Evolutionary conservation across 306 rosid genomes (phyloP).

Genomic region (Prunus davidiana): DNA sequence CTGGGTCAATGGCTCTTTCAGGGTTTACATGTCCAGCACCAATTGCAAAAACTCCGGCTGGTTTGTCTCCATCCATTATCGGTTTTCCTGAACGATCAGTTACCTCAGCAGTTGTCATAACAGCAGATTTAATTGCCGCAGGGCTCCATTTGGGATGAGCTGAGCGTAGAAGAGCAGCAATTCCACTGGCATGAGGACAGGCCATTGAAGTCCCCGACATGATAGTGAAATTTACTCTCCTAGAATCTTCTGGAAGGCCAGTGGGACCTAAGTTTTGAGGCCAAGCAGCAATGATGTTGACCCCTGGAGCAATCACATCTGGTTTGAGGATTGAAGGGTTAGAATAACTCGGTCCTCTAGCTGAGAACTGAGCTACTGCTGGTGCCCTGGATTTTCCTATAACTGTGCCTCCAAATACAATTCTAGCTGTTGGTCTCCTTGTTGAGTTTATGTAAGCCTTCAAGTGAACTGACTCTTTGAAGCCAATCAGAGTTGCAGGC

Average conservation of each 20-base stretch:
- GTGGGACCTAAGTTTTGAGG: conserved; percentile 93
- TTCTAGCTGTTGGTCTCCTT: conserved; percentile 49
- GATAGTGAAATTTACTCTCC: conserved; percentile 79
- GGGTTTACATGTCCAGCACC: conserved; percentile 91
- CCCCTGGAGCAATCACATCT: conserved; percentile 92
- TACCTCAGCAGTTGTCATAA: conserved; percentile 72
- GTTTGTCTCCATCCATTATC: conserved; percentile 64
- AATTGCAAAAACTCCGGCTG: conserved; percentile 57
- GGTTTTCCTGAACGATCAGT: conserved; percentile 68
- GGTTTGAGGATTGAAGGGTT: conserved; percentile 95
- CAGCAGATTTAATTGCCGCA: conserved; percentile 77
- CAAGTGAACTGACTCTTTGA: conserved; percentile 59
- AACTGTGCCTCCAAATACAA: conserved; percentile 76
- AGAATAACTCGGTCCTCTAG: conserved; percentile 77
- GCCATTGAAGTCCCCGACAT: conserved; percentile 98
- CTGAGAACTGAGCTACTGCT: conserved; percentile 77
- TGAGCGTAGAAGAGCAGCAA: conserved; percentile 71
- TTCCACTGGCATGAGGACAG: conserved; percentile 91
- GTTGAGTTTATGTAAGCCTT: conserved; percentile 75
- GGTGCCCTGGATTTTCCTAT: conserved; percentile 73
- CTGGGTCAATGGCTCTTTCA: conserved; percentile 63
- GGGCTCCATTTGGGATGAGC: conserved; percentile 79
- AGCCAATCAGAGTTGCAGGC: conserved; percentile 87
- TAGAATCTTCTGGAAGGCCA: conserved; percentile 71
- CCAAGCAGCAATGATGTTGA: conserved; percentile 97